Base-by-base conservation (phyloP, 2,329 filamentous ascomycete species). In the Remersonia thermophila region DNA sequence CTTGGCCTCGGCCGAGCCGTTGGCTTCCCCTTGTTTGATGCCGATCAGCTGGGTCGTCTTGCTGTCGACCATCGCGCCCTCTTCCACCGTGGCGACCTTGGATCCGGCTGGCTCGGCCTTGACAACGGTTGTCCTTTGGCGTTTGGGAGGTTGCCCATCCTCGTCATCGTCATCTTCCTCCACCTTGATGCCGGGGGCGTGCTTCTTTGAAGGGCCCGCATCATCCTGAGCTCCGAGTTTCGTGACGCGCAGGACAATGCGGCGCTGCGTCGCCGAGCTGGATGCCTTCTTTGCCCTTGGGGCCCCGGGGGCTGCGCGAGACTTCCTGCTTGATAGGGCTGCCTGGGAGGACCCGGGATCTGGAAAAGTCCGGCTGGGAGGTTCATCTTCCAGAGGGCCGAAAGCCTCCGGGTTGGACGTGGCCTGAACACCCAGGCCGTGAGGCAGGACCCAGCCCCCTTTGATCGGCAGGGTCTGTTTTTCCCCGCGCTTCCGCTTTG, bases 381-480 rank as follows among this genome's bases (percentile, higher is more conserved):
- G n/a, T n/a, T n/a, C n/a, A n/a, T 32, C 37, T 15, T 38, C 39
- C 13, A 27, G 20, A 23, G 20, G 5, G 5, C 20, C 20, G 20
- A n/a, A n/a, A n/a, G 5, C 20, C 5, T 23, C 20, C 9, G 9
- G 20, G 5, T 23, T 23, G 20, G 20, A 23, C 5, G 20, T 23
- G 9, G 9, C 5, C 20, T 23, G 20, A 9, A 30, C 27, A 7
- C 44, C 44, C 41, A 48, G 44, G 10, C 44, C 44, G 36, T 47
- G 47, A 3, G 38, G 40, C 13, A 47, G 23, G 5, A 27, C 36
- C 41, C 42, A 44, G 10, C 36, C 38, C 13, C 39, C 33, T 35
- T 40, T 40, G 31, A 42, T n/a, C 1, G 34, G 35, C 18, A 36
- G 30, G 4, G 33, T 10, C 18, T 30, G 32, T 23, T 39, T 39